phyloP scores from a whole-genome alignment of 2,329 filamentous ascomycete genomes.

The Rasamsonia emersonii region DNA sequence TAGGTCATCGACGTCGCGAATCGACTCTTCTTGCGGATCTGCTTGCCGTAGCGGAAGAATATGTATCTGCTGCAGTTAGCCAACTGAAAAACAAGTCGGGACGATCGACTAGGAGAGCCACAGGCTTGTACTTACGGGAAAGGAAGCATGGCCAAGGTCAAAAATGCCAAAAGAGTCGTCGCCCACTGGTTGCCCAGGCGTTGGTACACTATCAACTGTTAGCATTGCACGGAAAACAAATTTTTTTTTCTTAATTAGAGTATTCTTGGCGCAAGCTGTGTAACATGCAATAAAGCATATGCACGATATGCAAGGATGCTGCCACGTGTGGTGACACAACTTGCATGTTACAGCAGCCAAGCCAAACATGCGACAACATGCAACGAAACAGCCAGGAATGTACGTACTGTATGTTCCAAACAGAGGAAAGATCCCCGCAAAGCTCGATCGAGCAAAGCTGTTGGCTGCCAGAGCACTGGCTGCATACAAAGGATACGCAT shows the following conservation, averaged over 20 bases:
- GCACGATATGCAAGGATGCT: too few species aligned
- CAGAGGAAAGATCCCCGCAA: conserved; percentile 70
- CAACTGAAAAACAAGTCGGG: conserved; percentile 3
- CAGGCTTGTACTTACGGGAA: conserved; percentile 36
- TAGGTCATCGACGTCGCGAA: conserved; percentile 25
- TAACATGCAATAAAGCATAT: too few species aligned
- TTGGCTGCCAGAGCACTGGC: conserved; percentile 69
- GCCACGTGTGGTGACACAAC: too few species aligned
- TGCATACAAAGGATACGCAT: conserved; percentile 42
- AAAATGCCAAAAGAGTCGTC: conserved; percentile 34
- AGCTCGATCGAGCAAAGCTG: conserved; percentile 66
- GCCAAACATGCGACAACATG: conserved; percentile 8
- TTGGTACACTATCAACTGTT: conserved; percentile 34
- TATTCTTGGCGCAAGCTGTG: too few species aligned
- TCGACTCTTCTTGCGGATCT: conserved; percentile 33
- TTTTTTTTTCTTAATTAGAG: too few species aligned
- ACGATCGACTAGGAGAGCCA: too few species aligned
- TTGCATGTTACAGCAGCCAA: too few species aligned
- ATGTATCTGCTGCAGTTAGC: conserved; percentile 26
- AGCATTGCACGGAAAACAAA: too few species aligned
- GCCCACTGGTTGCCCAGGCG: conserved; percentile 40
- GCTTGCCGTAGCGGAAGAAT: conserved; percentile 36
- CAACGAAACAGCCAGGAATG: not conserved
- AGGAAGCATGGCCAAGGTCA: conserved; percentile 36
- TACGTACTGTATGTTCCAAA: conserved; percentile 54